Evolutionary conservation across 106 monocot genomes (phyloP).

Genomic region (Dendrobium catenatum): DNA sequence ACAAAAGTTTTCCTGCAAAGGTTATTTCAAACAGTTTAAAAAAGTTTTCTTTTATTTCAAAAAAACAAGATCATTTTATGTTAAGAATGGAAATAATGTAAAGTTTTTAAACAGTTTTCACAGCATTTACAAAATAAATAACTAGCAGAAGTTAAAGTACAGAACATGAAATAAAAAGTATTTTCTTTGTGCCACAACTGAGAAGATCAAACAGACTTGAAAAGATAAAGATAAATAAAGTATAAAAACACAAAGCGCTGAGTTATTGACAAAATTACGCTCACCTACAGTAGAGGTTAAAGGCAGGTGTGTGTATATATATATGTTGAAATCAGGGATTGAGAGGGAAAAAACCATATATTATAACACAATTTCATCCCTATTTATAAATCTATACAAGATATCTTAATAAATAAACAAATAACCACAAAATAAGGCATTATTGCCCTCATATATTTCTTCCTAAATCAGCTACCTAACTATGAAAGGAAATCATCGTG

Average conservation of each 20-base stretch:
- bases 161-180: neutral
- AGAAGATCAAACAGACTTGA: neutral
- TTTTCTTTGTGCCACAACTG: neutral
- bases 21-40: neutral
- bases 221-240: neutral
- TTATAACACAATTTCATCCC: too few species aligned
- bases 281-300: neutral
- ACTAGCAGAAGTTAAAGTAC: neutral
- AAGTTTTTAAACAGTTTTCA: neutral
- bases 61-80: neutral
- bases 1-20: slow-evolving; percentile 30
- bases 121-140: neutral
- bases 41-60: neutral
- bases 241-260: neutral
- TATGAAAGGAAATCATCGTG: too few species aligned
- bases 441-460: too few species aligned
- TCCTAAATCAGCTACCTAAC: too few species aligned
- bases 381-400: too few species aligned
- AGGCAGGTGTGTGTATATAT: neutral
- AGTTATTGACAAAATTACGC: neutral
- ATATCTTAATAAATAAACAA: too few species aligned
- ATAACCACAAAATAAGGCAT: too few species aligned
- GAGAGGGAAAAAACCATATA: too few species aligned
- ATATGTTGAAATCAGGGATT: too few species aligned
- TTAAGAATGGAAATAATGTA: neutral